A percentile compares a stretch with the other conserved stretches of the same genome.
phyloP scores from a whole-genome alignment of 2,329 filamentous ascomycete species.

The Zymoseptoria ardabiliae region DNA sequence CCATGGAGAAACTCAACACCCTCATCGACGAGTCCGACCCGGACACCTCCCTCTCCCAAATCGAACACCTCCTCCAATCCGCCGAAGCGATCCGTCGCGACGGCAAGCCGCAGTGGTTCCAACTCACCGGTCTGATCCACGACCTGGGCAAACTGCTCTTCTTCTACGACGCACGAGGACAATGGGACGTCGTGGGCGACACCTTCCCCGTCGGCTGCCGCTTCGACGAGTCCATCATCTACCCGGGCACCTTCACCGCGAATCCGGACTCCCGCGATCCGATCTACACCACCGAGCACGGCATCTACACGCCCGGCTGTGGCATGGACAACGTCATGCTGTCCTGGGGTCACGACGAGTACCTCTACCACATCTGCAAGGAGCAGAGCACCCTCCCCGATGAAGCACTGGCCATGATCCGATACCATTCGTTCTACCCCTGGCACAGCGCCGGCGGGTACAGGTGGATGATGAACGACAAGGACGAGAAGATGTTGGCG shows the following conservation, averaged over 20 bases:
- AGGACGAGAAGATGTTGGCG: constrained; percentile 71
- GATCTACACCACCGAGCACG: constrained; percentile 67
- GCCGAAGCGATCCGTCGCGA: constrained; percentile 85
- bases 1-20: constrained; percentile 86
- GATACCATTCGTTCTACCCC: constrained; percentile 88
- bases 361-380: constrained; percentile 79
- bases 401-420: constrained; percentile 85
- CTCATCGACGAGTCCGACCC: constrained; percentile 88
- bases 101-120: constrained; percentile 76
- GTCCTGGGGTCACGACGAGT: constrained; percentile 84
- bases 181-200: constrained; percentile 90
- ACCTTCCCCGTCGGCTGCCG: constrained; percentile 73
- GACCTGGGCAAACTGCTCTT: constrained; percentile 74
- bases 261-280: constrained; percentile 69
- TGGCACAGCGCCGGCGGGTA: constrained; percentile 84
- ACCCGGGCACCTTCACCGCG: constrained; percentile 64
- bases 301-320: constrained; percentile 73
- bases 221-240: constrained; percentile 71
- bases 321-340: constrained; percentile 85
- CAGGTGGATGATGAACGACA: constrained; percentile 71
- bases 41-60: constrained; percentile 79
- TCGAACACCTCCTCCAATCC: constrained; percentile 80
- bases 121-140: constrained; percentile 69
- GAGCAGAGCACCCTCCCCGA: constrained; percentile 70
- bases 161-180: constrained; percentile 75